Percentiles rank a stretch among this genome's conserved stretches.
phyloP scores from a whole-genome alignment of 2,329 filamentous ascomycete genomes.

The Fusarium beomiforme region DNA sequence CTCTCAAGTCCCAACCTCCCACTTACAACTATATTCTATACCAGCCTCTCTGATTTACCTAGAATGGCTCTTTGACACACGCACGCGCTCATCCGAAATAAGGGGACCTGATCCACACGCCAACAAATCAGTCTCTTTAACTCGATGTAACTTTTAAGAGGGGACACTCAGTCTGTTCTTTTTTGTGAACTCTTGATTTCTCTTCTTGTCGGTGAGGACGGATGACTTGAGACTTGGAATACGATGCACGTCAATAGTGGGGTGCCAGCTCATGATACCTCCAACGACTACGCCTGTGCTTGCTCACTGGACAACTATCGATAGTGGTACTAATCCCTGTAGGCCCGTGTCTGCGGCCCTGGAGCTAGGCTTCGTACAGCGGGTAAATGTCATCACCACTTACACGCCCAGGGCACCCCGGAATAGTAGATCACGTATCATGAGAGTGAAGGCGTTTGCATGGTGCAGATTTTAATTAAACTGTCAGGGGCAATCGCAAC shows the following conservation, averaged over 20 bases:
- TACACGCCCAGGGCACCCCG: constrained; percentile 24
- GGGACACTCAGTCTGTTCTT: constrained; percentile 37
- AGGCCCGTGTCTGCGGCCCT: constrained; percentile 24
- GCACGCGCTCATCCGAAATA: constrained; percentile 15
- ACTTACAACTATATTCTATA: constrained; percentile 41
- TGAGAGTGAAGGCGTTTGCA: constrained; percentile 22
- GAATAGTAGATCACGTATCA: constrained; percentile 17
- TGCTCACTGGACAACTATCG: constrained; percentile 45
- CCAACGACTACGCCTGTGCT: constrained; percentile 26
- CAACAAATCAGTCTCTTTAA: constrained; percentile 32
- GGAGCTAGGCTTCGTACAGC: constrained; percentile 31
- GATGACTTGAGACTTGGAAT: constrained; percentile 22
- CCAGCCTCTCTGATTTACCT: constrained; percentile 46
- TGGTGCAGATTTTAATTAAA: constrained; percentile 38
- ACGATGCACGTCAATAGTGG: constrained; percentile 30
- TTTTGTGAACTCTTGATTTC: background rate
- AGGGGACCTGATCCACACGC: constrained; percentile 38
- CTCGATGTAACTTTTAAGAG: constrained; percentile 10
- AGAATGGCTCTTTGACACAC: constrained; percentile 30
- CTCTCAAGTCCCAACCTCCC: constrained; percentile 48
- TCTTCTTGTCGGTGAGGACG: constrained; percentile 15
- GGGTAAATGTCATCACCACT: constrained; percentile 36
- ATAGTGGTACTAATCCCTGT: constrained; percentile 28
- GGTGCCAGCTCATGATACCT: constrained; percentile 43
- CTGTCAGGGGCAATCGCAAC: constrained; percentile 20